A percentile compares a stretch with the other conserved stretches of the same genome.
phyloP scores from a whole-genome alignment of 108 stramenopile species.

The Skeletonema tropicum region DNA sequence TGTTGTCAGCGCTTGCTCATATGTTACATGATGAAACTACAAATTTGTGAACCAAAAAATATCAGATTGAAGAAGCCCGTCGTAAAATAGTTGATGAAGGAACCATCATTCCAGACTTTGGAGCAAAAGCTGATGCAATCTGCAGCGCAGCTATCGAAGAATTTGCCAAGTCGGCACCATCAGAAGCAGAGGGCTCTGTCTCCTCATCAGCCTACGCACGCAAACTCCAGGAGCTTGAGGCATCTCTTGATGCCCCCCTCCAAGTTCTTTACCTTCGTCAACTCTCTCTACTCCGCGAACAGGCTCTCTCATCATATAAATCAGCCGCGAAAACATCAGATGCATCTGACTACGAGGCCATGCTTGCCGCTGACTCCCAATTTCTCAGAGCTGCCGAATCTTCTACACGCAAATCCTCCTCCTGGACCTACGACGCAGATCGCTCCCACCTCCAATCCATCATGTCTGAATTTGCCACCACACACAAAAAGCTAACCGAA shows the following conservation, averaged over 20 bases:
- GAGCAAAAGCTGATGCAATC: conserved; percentile 86
- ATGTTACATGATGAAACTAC: neutral
- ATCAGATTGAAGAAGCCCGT: conserved; percentile 77
- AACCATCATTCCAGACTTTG: conserved; percentile 73
- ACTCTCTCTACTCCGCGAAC: conserved; percentile 82
- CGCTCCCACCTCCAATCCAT: conserved; percentile 74
- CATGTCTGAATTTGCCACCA: conserved; percentile 86
- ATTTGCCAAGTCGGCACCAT: conserved; percentile 87
- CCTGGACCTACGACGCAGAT: conserved; percentile 91
- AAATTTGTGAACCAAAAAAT: neutral
- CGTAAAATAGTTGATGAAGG: conserved; percentile 79
- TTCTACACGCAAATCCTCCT: conserved; percentile 77
- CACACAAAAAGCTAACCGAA: conserved; percentile 81
- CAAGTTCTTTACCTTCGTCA: conserved; percentile 92
- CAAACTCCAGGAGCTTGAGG: conserved; percentile 89
- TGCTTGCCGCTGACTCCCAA: conserved; percentile 90
- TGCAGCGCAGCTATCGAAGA: conserved; percentile 89
- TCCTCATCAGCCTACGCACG: conserved; percentile 82
- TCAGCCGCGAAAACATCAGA: conserved; percentile 75
- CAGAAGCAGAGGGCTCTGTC: conserved; percentile 63
- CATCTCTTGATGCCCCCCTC: conserved; percentile 87
- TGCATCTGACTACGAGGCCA: conserved; percentile 93
- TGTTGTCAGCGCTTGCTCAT: neutral
- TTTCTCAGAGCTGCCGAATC: conserved; percentile 86
- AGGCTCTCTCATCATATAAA: conserved; percentile 87